Evolutionary conservation across 129 eudicot genomes (phyloP), one percentile per base, ranked within the genome.

Genomic region (Helianthus tuberosus): DNA sequence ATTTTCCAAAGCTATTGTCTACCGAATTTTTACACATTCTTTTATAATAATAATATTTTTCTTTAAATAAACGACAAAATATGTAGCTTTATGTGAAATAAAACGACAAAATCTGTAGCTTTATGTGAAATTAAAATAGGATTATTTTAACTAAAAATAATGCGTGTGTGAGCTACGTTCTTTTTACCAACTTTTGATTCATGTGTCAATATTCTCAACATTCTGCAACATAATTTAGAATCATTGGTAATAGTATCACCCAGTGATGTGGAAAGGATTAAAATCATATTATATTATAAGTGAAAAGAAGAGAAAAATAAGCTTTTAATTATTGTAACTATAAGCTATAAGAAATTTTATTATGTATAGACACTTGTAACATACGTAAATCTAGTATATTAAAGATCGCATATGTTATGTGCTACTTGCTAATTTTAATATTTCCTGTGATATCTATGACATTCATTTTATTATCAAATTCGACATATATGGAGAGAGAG

Each of bases 171-270:
- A 43, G 46, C 39, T 58, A 58, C 76, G 72, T 64, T 75, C 54
- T 38, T 59, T 63, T 75, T 51, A 64, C 64, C 52, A 35, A 50
- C 72, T 64, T 74, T 74, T 52, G 79, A 50, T 75, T 64, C 64
- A 64, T 51, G 72, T 64, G 79, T 64, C 64, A 75, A 64, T 75
- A 75, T 64, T 50, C 46, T 64, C 64, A 75, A 64, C 64, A 75
- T 64, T 50, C 46, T 75, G 64, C 51, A 43, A 35, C 49, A 62
- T 62, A 58, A 58, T 63, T 46, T 49, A 35, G 10, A 64, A 62
- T 74, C 64, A 74, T 64, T 35, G 63, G 35, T 64, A 63, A 74
- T 4, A 17, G 43, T 71, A 32, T 58, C 62, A 20, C 76, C 76
- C 58, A 58, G 76, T 43, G 76, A 72, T 2, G 39, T 16, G 3